Evolutionary conservation across 371 early-diverging fungal species (phyloP).

Genomic region (Batrachochytrium dendrobatidis): DNA sequence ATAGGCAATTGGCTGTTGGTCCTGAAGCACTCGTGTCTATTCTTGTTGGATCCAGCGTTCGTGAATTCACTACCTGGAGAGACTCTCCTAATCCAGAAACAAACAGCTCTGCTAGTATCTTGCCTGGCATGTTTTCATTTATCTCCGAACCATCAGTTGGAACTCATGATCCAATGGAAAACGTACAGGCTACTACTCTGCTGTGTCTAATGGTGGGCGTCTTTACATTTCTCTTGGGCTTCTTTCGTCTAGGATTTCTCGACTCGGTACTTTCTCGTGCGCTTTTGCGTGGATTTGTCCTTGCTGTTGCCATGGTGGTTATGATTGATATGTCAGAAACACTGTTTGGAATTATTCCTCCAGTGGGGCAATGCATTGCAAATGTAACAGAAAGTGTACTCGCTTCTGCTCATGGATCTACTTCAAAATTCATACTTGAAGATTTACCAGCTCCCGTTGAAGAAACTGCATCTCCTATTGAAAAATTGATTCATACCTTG

Average conservation of each 20-base stretch:
- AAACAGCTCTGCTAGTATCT: background rate
- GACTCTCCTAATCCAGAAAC: slow-evolving; percentile 3
- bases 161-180: slow-evolving; percentile 41
- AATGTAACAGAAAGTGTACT: too few relatives aligned
- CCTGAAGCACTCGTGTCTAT: slow-evolving; percentile 89
- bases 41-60: slow-evolving; percentile 71
- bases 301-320: slow-evolving; percentile 84
- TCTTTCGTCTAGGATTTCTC: slow-evolving; percentile 88
- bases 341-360: slow-evolving; percentile 55
- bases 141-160: slow-evolving; percentile 12
- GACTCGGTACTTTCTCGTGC: slow-evolving; percentile 91
- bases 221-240: slow-evolving; percentile 82
- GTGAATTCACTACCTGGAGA: slow-evolving; percentile 13
- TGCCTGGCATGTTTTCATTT: background rate
- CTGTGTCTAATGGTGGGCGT: slow-evolving; percentile 82
- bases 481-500: slow-evolving; percentile 51
- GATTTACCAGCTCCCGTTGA: slow-evolving; percentile 15
- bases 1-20: slow-evolving; percentile 78
- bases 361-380: slow-evolving; percentile 10
- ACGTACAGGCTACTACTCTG: slow-evolving; percentile 53
- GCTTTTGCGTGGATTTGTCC: slow-evolving; percentile 83
- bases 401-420: too few relatives aligned
- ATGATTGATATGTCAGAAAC: slow-evolving; percentile 75
- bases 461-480: slow-evolving; percentile 65
- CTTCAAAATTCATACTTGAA: too few relatives aligned